Evolutionary conservation across 1,284 basidiomycete species (phyloP), one percentile per base, ranked within the genome.

Genomic region (Quambalaria eucalypti): DNA sequence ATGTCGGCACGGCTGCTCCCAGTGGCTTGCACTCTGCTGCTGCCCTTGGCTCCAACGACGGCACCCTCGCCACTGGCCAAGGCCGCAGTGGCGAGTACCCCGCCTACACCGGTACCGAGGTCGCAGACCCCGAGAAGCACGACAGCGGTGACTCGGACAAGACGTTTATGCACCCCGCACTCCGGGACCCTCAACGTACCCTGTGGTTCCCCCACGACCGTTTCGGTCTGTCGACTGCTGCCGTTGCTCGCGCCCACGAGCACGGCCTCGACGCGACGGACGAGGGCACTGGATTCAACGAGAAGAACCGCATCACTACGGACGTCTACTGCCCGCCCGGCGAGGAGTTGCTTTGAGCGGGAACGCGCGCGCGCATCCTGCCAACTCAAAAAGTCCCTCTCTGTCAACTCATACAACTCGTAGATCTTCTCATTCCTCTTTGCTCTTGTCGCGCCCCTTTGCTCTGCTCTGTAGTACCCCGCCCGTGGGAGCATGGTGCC

Each of bases 181-280:
- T 67, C 39, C 68, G 59, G 21, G 66, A 66, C 30, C 59, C 62
- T 55, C 71, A 74, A 60, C 56, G 64, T 46, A 59, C 63, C 28
- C 61, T 73, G 54, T 75, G 73, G 73, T 55, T 73, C 51, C 70
- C 73, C 52, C 66, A 73, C 57, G 73, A 75, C 64, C 56, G 61
- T 50, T 66, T 63, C 26, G 73, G 71, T 36, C 66, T 75, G 16
- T 72, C 72, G 23, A 60, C 61, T 40, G 61, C 68, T 10, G 63
- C 63, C 40, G 65, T 63, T 51, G 59, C 59, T 8, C 59, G 61
- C n/a, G 70, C 69, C 42, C 60, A 62, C 50, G 59, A 63, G 54
- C 68, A 63, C 25, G 70, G 69, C 28, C 58, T 73, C 52, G 57
- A 64, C 16, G 60, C 70, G 26, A 74, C 71, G 25, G 62, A 55